Evolutionary conservation across 805 yeast genomes (phyloP).

Genomic region (Monosporozyma yasuniensis): DNA sequence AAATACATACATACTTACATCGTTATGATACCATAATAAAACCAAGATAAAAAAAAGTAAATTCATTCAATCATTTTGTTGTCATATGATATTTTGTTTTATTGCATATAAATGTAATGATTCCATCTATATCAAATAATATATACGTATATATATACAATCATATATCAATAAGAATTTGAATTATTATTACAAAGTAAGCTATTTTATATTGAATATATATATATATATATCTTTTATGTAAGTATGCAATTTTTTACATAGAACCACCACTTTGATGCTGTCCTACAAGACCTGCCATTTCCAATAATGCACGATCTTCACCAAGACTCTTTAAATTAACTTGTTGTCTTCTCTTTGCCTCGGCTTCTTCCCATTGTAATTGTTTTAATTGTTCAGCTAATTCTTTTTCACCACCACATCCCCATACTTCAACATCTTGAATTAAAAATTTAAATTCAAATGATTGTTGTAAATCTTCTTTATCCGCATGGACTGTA

Average conservation of each 20-base stretch:
- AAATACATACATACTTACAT: neutral
- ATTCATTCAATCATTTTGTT: no score
- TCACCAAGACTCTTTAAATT: constrained; percentile 63
- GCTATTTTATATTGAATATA: neutral
- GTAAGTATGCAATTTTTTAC: constrained; percentile 9
- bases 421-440: constrained; percentile 86
- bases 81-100: no score
- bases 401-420: constrained; percentile 71
- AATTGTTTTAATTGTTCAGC: constrained; percentile 67
- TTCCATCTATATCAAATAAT: neutral
- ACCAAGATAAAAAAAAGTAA: neutral
- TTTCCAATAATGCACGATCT: constrained; percentile 74
- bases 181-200: neutral
- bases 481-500: constrained; percentile 15
- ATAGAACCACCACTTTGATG: constrained; percentile 43
- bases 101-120: neutral
- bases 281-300: constrained; percentile 61
- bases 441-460: constrained; percentile 67
- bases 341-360: constrained; percentile 63
- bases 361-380: constrained; percentile 91
- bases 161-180: neutral
- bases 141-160: neutral
- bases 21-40: neutral
- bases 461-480: constrained; percentile 22
- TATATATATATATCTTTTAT: neutral